Conservation (phyloP, 805 yeast genomes). For the Metschnikowia santaceciliae region DNA sequence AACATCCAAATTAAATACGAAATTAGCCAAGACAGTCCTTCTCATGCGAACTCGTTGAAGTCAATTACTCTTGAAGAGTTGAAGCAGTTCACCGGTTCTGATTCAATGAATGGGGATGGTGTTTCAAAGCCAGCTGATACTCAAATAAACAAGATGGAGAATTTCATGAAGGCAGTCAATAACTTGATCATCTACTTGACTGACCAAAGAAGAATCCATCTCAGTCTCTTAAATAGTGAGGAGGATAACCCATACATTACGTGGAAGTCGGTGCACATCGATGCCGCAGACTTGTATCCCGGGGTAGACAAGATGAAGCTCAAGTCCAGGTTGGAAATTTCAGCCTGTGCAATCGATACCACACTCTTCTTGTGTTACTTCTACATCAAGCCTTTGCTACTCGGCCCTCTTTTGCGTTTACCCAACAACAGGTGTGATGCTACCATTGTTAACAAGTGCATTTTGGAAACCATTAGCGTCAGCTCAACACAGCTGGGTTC, state of each 20-base stretch:
- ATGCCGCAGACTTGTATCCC: conserved; percentile 41
- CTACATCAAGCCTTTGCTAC: conserved; percentile 61
- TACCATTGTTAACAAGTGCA: conserved; percentile 51
- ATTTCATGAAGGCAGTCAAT: conserved; percentile 34
- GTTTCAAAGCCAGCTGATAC: not conserved
- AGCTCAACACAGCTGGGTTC: conserved; percentile 25
- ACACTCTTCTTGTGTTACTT: conserved; percentile 72
- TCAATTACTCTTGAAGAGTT: conserved; percentile 5
- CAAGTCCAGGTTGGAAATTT: conserved; percentile 21
- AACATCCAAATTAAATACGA: conserved; percentile 13
- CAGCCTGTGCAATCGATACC: conserved; percentile 63
- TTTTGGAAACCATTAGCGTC: conserved; percentile 35
- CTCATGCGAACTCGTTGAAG: conserved; percentile 4
- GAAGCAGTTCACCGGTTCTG: not conserved
- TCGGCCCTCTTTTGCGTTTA: conserved; percentile 79
- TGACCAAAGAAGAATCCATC: conserved; percentile 49
- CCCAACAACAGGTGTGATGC: conserved; percentile 69
- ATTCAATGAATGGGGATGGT: not conserved
- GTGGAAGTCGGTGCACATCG: conserved; percentile 47
- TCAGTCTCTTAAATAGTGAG: conserved; percentile 29
- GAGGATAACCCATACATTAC: conserved; percentile 23
- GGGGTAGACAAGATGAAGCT: conserved; percentile 19
- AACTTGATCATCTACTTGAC: conserved; percentile 46
- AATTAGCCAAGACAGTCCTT: not conserved
- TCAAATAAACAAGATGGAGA: conserved; percentile 15